A percentile compares a stretch with the other conserved stretches of the same genome.
Conservation (phyloP, 2,329 filamentous ascomycete genomes). For the Sclerotinia minor region DNA sequence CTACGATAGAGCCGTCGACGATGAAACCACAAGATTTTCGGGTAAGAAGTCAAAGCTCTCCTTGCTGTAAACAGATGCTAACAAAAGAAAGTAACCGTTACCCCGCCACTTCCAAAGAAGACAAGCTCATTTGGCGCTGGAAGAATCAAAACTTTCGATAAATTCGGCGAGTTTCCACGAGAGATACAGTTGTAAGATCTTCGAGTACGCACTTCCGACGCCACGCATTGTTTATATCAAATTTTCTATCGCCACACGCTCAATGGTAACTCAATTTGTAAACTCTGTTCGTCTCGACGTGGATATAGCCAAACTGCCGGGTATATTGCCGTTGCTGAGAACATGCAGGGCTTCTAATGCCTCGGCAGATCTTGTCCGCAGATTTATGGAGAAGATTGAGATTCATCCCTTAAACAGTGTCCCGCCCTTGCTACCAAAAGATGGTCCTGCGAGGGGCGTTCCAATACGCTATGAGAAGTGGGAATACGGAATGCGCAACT, state of each 20-base stretch:
- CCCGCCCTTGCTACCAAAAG: background rate
- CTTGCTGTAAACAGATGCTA: rapidly evolving
- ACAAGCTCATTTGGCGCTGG: rapidly evolving
- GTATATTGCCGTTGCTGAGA: background rate
- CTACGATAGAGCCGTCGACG: background rate
- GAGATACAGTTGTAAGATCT: background rate
- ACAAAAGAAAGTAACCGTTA: background rate
- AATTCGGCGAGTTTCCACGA: background rate
- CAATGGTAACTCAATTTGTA: too few species aligned
- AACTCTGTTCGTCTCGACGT: too few species aligned
- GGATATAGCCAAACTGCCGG: too few species aligned
- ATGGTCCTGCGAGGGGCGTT: too few species aligned
- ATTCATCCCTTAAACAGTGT: too few species aligned
- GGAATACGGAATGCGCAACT: background rate
- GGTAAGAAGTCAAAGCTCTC: rapidly evolving
- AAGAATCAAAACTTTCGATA: background rate
- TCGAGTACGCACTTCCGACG: background rate
- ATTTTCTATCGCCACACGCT: too few species aligned
- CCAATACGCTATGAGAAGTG: too few species aligned
- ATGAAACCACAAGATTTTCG: too few species aligned
- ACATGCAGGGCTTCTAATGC: background rate
- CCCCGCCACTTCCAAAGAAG: background rate
- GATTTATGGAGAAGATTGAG: background rate
- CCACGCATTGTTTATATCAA: background rate
- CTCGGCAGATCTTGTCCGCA: background rate